A percentile compares a stretch with the other conserved stretches of the same genome.
phyloP scores from a whole-genome alignment of 768 basidiomycete genomes.

The Termitomyces sp. region DNA sequence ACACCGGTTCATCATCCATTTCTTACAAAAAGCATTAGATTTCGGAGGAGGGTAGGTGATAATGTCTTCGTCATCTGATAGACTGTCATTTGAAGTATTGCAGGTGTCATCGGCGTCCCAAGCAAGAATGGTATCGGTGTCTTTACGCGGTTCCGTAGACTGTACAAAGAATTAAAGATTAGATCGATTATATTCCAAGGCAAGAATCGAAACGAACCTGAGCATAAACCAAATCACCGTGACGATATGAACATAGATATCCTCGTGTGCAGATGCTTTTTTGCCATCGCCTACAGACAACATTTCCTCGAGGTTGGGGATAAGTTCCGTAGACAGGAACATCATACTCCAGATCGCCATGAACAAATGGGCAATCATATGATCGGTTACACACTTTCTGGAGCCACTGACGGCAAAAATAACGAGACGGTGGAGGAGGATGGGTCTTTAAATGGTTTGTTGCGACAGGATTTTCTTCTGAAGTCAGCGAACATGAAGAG shows the following conservation, averaged over 20 bases:
- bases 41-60: constrained; percentile 7
- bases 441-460: not conserved
- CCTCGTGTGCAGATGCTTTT: not conserved
- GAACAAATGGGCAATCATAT: constrained; percentile 15
- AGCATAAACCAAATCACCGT: constrained; percentile 5
- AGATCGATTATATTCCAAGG: not conserved
- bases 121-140: not conserved
- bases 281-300: not conserved
- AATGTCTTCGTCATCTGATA: not conserved
- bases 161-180: not conserved
- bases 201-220: not conserved
- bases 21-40: constrained; percentile 5
- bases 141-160: not conserved
- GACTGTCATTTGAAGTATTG: not conserved
- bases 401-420: constrained; percentile 13
- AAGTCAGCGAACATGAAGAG: constrained; percentile 7
- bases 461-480: not conserved
- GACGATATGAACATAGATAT: constrained; percentile 3
- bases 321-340: constrained; percentile 6
- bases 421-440: constrained; percentile 4
- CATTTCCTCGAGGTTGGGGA: not conserved
- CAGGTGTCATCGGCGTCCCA: not conserved
- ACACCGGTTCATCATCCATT: constrained; percentile 12
- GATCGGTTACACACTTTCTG: constrained; percentile 17
- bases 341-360: constrained; percentile 14